Evolutionary conservation across 106 monocot species (phyloP).

Genomic region (Dendrobium chrysotoxum): DNA sequence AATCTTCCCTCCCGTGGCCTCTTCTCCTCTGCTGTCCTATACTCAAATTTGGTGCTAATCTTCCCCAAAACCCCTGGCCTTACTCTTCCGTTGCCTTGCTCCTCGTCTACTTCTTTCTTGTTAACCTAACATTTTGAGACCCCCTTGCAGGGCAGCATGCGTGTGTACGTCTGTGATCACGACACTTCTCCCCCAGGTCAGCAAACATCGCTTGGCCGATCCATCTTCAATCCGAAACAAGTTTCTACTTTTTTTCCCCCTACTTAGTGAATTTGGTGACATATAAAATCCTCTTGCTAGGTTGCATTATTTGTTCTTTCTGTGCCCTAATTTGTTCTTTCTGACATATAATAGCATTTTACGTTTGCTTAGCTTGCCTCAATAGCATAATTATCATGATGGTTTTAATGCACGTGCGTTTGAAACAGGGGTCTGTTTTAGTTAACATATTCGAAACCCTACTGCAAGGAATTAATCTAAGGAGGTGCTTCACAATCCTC

Average conservation of each 20-base stretch:
- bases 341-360: background rate
- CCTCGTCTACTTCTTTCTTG: background rate
- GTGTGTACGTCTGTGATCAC: conserved; percentile 53
- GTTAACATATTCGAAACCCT: background rate
- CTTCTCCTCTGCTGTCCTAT: conserved; percentile 19
- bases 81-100: background rate
- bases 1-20: conserved; percentile 37
- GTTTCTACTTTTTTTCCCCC: background rate
- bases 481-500: background rate
- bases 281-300: background rate
- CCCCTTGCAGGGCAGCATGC: conserved; percentile 25
- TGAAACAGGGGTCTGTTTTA: background rate
- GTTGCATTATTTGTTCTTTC: background rate
- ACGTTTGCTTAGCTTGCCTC: background rate
- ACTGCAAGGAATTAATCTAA: background rate
- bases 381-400: background rate
- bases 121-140: background rate
- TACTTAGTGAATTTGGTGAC: background rate
- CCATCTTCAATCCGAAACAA: background rate
- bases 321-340: background rate
- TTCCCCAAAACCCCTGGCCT: background rate
- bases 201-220: background rate
- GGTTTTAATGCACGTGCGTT: background rate
- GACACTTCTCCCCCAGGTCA: conserved; percentile 43
- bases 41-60: conserved; percentile 23